Evolutionary conservation across 257 asterid genomes (phyloP).

Genomic region (Gentiana straminea): DNA sequence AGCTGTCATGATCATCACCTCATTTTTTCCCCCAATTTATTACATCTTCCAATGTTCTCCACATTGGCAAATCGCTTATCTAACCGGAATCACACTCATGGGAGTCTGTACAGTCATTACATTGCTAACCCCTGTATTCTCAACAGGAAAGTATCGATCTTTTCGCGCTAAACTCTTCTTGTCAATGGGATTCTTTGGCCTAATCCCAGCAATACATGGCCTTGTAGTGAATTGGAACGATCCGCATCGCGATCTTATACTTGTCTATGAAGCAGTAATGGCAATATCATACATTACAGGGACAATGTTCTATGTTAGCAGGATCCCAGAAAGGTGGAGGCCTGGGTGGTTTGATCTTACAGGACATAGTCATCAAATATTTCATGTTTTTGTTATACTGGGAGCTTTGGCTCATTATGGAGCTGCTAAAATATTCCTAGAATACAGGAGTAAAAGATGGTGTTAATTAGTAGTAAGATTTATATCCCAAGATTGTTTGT

Average conservation of each 20-base stretch:
- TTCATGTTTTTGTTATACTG: constrained; percentile 74
- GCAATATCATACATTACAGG: constrained; percentile 65
- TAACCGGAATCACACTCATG: constrained; percentile 53
- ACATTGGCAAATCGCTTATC: constrained; percentile 70
- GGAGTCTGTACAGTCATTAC: constrained; percentile 57
- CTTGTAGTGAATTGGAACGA: constrained; percentile 56
- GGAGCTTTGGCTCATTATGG: constrained; percentile 95
- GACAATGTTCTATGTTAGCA: constrained; percentile 48
- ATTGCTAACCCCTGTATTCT: constrained; percentile 57
- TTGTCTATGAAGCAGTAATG: constrained; percentile 65
- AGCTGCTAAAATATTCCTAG: constrained; percentile 70
- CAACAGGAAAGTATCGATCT: constrained; percentile 46
- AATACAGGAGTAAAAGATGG: constrained; percentile 33
- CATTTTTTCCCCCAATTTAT: constrained; percentile 92
- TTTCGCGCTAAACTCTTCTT: constrained; percentile 63
- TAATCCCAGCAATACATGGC: constrained; percentile 67
- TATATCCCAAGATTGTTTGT: too few relatives aligned
- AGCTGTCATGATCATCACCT: constrained; percentile 88
- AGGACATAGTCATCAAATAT: constrained; percentile 94
- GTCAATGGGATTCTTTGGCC: constrained; percentile 83
- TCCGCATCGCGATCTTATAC: constrained; percentile 47
- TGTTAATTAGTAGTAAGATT: constrained; percentile 19
- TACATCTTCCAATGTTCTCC: constrained; percentile 85
- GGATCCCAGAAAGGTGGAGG: constrained; percentile 79
- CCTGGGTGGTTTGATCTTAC: constrained; percentile 92